Evolutionary conservation across 768 basidiomycete genomes (phyloP), one percentile per base, ranked within the genome.

Genomic region (Tricholoma furcatifolium): DNA sequence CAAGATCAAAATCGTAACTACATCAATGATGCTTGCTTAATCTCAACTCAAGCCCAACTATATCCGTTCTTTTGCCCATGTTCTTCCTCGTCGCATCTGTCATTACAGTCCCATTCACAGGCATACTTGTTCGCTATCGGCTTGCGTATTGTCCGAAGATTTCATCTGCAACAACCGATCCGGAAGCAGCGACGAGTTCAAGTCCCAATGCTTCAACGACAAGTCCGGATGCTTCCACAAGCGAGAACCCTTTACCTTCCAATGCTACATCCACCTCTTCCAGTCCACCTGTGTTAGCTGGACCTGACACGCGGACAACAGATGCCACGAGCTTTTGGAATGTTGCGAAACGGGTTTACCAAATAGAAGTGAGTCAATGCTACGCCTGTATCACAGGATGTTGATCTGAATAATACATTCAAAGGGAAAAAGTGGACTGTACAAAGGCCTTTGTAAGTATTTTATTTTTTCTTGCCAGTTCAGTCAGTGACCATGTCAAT

Each of bases 111-210:
- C 65, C 63, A 17, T 61, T 65, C 46, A 61, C 56, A 43, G 50
- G 62, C 2, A 34, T 57, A 8, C 54, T 65, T 18, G 65, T 66
- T 2, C 55, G 62, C 23, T 61, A 63, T 45, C 51, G 65, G 23
- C 56, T 58, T 18, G 53, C 55, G 14, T 60, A 62, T 51, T 34
- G 57, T 23, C 48, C 58, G 4, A 62, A 59, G 45, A 21, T 21
- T 31, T 27, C 2, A 23, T 43, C 23, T 46, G 14, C 15, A 38
- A 21, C 39, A 9, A 17, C 30, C 4, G 54, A 59, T 15, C 31
- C 27, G 12, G 54, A 58, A 45, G 49, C 41, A 10, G 15, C 40
- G 20, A 24, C 31, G n/a, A 12, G 17, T 38, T 9, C 23, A 15
- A 44, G 12, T 27, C 39, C 9, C 27, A 12, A 23, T 35, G 18